Evolutionary conservation across 179 eudicot genomes (phyloP), one percentile per base, ranked within the genome.

Genomic region (Nepenthes alata): DNA sequence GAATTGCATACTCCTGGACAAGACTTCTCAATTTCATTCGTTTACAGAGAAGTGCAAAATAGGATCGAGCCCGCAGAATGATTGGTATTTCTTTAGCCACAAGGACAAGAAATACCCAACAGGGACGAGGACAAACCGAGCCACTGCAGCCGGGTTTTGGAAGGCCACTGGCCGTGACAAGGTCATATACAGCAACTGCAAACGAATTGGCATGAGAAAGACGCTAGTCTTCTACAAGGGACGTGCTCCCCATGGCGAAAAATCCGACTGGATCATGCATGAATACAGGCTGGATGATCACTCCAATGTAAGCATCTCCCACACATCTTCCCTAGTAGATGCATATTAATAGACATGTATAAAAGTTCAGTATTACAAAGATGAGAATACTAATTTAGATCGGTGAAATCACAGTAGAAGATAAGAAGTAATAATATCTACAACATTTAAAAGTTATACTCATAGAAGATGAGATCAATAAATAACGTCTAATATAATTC

Each of bases 21-120:
- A 25, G 25, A 0, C 25, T 25, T 25, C 25, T 25, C 25, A 25
- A 25, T 25, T 25, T 25, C 25, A 25, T 25, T 25, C 25, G 25
- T 25, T 25, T 25, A 11, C 55, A 62, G 65, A 62, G 16, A 62
- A 62, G 39, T 62, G 65, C 65, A 62, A 15, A 53, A 62, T 62
- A 35, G 65, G 65, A 36, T 49, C 65, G 11, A 49, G 56, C 37
- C 12, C 48, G 35, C 65, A 62, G 39, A 62, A 62, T 50, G 65
- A 62, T 5, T 62, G 65, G 65, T 62, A 62, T 47, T 13, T 62
- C 15, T 62, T 62, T n/a, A 62, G 65, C n/a, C 65, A 62, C 35
- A 62, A 62, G 41, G 65, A 62, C 25, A 62, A 62, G 47, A 62
- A 62, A 54, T 62, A 62, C 65, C 65, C 65, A n/a, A 62, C 65